Conservation (phyloP, 148 eudicot species). For the Camellia sinensis region DNA sequence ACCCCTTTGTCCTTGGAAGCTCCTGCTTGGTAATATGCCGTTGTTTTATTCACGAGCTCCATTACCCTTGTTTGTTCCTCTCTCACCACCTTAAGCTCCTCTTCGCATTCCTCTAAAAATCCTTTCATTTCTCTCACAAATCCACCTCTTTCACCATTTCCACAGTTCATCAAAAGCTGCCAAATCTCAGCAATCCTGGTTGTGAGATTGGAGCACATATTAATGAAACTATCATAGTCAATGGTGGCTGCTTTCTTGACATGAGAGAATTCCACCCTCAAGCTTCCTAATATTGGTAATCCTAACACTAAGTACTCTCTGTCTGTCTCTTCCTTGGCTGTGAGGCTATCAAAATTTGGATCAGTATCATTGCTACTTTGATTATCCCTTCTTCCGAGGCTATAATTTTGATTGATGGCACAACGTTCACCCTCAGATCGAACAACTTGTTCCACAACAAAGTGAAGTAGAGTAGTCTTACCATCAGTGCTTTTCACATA, state of each 20-base stretch:
- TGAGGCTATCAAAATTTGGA: conserved; percentile 11
- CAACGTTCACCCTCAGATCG: conserved; percentile 44
- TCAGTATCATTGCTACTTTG: background rate
- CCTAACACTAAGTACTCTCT: conserved; percentile 39
- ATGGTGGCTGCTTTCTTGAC: conserved; percentile 50
- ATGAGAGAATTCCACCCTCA: conserved; percentile 35
- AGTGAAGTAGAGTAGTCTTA: conserved; percentile 57
- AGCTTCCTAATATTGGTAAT: conserved; percentile 29
- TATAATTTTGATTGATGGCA: conserved; percentile 13
- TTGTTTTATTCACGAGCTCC: conserved; percentile 41
- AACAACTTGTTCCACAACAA: conserved; percentile 56
- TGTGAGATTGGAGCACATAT: conserved; percentile 21
- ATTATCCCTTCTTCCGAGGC: background rate
- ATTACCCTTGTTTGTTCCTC: conserved; percentile 47
- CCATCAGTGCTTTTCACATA: conserved; percentile 54
- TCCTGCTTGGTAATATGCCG: conserved; percentile 61
- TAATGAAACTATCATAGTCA: conserved; percentile 38
- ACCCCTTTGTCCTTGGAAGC: conserved; percentile 45
- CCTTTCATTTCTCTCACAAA: conserved; percentile 39
- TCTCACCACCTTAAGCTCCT: conserved; percentile 45
- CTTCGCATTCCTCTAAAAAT: conserved; percentile 42
- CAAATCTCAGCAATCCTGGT: conserved; percentile 27
- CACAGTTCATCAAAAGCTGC: conserved; percentile 24
- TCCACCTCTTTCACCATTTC: conserved; percentile 25
- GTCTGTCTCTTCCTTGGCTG: conserved; percentile 29